Evolutionary conservation across 2,329 filamentous ascomycete species (phyloP), one percentile per base, ranked within the genome.

Genomic region (Apiospora kogelbergensis): DNA sequence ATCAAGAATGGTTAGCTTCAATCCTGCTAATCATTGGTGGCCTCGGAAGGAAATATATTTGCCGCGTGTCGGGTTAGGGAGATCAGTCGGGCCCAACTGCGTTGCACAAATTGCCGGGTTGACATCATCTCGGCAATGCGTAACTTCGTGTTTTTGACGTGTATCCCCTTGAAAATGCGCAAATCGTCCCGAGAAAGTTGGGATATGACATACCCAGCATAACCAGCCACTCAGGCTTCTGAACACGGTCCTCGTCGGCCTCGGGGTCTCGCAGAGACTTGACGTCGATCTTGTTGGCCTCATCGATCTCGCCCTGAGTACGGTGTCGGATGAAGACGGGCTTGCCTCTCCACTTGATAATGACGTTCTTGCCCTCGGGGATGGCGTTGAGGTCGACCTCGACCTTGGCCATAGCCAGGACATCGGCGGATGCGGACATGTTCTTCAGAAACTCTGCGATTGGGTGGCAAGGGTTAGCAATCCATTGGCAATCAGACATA

Each of bases 311-410:
- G 79, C 88, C 87, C 78, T 90, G 84, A 77, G 96, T 99, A 80
- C 96, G 94, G 91, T 99, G 96, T 83, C 96, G 95, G 90, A 99
- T 94, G 88, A 99, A 99, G 82, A 99, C 94, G 83, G 96, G 96
- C 93, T 99, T 99, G 83, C 96, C 96, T 88, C 96, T 93, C 96
- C 96, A 99, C 88, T 99, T 99, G 89, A 99, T 97, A 83, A 99
- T 97, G 82, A 99, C 96, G 87, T 99, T 99, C 93, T 98, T 99
- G 89, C 96, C 96, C 88, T 98, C 95, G 72, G 96, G 96, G 78
- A 99, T 89, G 73, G 93, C 83, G 78, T 87, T 87, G 75, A 99
- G 92, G 83, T 97, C 94, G 77, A 99, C 92, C 87, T 99, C 96
- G 77, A 99, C 96, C 91, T 99, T 99, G 83, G 96, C 96, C 91